Percentiles rank a stretch among this genome's conserved stretches.
Conservation (phyloP, 2,329 filamentous ascomycete genomes). For the Fusarium setosum region DNA sequence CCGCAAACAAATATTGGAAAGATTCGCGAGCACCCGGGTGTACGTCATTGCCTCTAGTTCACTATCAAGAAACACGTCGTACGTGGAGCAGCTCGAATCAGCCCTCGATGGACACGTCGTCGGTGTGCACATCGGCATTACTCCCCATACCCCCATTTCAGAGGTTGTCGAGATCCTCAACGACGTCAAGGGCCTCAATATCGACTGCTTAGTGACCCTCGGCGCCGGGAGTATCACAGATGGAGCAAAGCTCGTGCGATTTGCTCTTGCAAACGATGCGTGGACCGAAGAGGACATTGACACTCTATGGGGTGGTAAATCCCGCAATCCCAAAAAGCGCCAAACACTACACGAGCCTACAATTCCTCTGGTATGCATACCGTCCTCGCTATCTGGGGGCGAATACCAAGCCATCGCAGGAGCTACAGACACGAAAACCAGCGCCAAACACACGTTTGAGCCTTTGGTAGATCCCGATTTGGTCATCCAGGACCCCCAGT, state of each 20-base stretch:
- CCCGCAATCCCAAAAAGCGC: conserved; percentile 34
- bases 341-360: conserved; percentile 29
- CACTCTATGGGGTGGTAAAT: conserved; percentile 44
- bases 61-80: conserved; percentile 58
- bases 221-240: conserved; percentile 68
- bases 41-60: conserved; percentile 52
- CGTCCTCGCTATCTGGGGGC: conserved; percentile 50
- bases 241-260: conserved; percentile 62
- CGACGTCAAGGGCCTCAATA: conserved; percentile 50
- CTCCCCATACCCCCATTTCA: conserved; percentile 64
- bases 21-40: background rate
- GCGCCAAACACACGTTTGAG: conserved; percentile 44
- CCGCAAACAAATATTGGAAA: conserved; percentile 1
- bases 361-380: conserved; percentile 48
- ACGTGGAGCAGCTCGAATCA: conserved; percentile 53
- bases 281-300: conserved; percentile 51
- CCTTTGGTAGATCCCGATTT: conserved; percentile 57
- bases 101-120: conserved; percentile 56
- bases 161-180: conserved; percentile 61
- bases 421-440: conserved; percentile 40
- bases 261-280: conserved; percentile 61
- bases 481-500: conserved; percentile 66
- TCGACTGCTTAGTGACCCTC: conserved; percentile 64
- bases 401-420: conserved; percentile 49
- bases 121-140: conserved; percentile 62